Evolutionary conservation across 345 rosid species (phyloP).

Genomic region (Gynandropsis gynandra): DNA sequence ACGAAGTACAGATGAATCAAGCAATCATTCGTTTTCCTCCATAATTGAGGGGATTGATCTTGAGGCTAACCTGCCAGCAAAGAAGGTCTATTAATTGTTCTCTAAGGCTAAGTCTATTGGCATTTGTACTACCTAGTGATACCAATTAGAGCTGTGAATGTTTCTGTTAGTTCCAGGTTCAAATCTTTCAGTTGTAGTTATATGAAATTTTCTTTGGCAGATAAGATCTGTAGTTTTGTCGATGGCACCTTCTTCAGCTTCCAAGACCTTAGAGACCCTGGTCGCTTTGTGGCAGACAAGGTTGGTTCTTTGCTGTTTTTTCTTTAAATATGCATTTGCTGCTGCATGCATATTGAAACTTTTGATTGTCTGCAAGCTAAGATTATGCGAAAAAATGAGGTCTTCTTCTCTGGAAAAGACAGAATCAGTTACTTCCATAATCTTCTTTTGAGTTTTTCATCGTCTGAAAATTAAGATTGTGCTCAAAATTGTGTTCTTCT

Average conservation of each 20-base stretch:
- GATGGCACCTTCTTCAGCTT: conserved; percentile 55
- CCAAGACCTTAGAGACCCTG: conserved; percentile 57
- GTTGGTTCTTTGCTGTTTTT: conserved; percentile 34
- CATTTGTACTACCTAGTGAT: not conserved
- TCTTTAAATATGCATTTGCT: not conserved
- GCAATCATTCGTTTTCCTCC: conserved; percentile 28
- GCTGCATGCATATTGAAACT: conserved; percentile 5
- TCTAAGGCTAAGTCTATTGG: not conserved
- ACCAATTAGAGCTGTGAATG: not conserved
- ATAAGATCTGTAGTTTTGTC: conserved; percentile 60
- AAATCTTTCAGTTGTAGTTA: not conserved
- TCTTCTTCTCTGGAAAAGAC: no score
- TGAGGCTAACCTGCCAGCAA: conserved; percentile 48
- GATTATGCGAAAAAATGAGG: no score
- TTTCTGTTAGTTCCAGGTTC: not conserved
- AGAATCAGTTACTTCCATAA: no score
- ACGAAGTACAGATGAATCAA: conserved; percentile 31
- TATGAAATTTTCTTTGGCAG: conserved; percentile 30
- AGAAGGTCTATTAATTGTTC: conserved; percentile 49
- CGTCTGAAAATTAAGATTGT: not conserved
- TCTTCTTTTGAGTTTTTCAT: conserved; percentile 4
- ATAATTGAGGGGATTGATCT: conserved; percentile 45
- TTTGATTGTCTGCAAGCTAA: no score
- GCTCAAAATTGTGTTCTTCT: conserved; percentile 7
- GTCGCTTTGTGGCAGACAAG: conserved; percentile 75